phyloP scores from a whole-genome alignment of 2,329 filamentous ascomycete genomes.

The Cadophora malorum region DNA sequence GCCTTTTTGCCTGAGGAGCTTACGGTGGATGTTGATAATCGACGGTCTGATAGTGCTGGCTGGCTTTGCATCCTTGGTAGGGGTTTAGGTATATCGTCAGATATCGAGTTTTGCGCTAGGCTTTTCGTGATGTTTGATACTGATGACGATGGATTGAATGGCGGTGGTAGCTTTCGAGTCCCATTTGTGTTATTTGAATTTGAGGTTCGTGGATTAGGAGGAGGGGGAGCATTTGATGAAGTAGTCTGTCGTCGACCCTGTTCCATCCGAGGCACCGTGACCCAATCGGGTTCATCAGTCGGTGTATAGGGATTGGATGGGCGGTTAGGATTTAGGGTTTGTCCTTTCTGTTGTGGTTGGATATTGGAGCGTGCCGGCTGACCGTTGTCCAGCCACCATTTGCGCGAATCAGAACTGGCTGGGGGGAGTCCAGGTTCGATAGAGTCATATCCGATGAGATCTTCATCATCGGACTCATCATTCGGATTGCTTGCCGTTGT shows the following conservation, averaged over 20 bases:
- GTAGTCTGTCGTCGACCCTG: constrained; percentile 22
- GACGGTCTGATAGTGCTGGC: constrained; percentile 34
- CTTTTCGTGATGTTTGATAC: constrained; percentile 30
- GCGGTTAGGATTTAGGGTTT: constrained; percentile 74
- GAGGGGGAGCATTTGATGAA: constrained; percentile 24
- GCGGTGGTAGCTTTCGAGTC: constrained; percentile 42
- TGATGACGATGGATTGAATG: constrained; percentile 33
- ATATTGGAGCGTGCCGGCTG: constrained; percentile 78
- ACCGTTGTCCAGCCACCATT: constrained; percentile 74
- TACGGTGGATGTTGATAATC: constrained; percentile 40
- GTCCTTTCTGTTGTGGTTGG: constrained; percentile 66
- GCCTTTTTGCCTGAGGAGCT: constrained; percentile 41
- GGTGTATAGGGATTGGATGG: constrained; percentile 82
- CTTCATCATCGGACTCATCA: constrained; percentile 76
- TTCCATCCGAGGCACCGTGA: constrained; percentile 60
- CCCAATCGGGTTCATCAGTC: constrained; percentile 84
- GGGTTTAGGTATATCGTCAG: constrained; percentile 21
- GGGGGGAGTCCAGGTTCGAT: constrained; percentile 79
- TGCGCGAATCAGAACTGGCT: constrained; percentile 70
- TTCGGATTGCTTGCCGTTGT: constrained; percentile 64
- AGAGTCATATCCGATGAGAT: constrained; percentile 80
- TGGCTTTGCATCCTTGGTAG: constrained; percentile 24
- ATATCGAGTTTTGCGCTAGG: constrained; percentile 33
- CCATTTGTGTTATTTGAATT: constrained; percentile 29
- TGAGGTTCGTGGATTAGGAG: constrained; percentile 29